A percentile compares a stretch with the other conserved stretches of the same genome.
These are phyloP conservation scores for Phytophthora foliorum DNA, from an alignment of 352 stramenopile genomes.

Conservation along the genomic window DNA sequence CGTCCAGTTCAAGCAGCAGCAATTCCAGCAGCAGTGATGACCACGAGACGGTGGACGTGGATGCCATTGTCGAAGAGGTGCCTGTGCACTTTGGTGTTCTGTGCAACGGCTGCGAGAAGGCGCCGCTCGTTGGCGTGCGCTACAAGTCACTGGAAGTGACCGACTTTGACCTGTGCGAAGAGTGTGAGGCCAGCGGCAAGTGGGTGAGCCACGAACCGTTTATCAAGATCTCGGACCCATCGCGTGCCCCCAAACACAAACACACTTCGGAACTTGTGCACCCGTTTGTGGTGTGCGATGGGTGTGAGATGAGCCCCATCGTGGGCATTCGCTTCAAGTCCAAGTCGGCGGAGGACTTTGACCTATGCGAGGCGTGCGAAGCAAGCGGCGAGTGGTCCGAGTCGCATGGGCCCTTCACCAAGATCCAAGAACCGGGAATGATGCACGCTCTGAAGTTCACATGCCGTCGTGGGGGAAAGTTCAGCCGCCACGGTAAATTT, in stretches of 20 bases:
- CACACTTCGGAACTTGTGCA: conserved; percentile 48
- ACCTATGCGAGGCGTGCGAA: conserved; percentile 74
- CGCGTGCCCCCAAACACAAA: conserved; percentile 54
- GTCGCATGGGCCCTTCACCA: conserved; percentile 65
- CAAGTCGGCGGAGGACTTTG: conserved; percentile 64
- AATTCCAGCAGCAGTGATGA: conserved; percentile 18
- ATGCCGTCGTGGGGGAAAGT: conserved; percentile 40
- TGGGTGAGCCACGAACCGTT: conserved; percentile 65
- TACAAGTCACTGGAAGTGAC: conserved; percentile 83
- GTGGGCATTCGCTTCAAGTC: conserved; percentile 77
- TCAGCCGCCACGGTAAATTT: conserved; percentile 29
- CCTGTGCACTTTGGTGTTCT: conserved; percentile 49
- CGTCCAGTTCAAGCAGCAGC: conserved; percentile 37
- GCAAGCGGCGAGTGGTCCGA: conserved; percentile 51
- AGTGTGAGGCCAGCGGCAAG: conserved; percentile 69
- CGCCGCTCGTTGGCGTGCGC: conserved; percentile 63
- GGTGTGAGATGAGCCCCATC: conserved; percentile 71
- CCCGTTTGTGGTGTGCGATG: conserved; percentile 63
- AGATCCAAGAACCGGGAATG: conserved; percentile 47
- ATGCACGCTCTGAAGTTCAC: conserved; percentile 43
- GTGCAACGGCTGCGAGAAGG: conserved; percentile 70
- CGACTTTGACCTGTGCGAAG: conserved; percentile 85
- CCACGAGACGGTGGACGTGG: conserved; percentile 21
- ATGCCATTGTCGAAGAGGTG: conserved; percentile 19
- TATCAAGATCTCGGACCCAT: conserved; percentile 84